Base-by-base conservation (phyloP, 164 flowering plant species). In the Annona cherimola region DNA sequence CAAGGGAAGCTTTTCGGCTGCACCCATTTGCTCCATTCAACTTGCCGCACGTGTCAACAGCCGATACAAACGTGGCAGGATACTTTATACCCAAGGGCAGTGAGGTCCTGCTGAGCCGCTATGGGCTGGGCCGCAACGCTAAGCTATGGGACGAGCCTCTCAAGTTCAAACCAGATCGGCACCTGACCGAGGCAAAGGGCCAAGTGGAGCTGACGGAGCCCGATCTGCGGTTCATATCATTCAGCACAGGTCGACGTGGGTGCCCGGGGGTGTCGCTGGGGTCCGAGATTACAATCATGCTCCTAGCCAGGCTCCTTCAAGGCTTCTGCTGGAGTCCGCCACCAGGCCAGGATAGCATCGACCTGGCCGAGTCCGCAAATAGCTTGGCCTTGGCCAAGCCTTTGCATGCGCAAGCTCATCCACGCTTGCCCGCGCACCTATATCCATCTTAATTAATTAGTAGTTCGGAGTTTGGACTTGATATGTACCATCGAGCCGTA, bases 81-180 rank as follows among this genome's bases (percentile, higher is more conserved):
- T n/a, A n/a, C n/a, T n/a, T n/a, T n/a, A n/a, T n/a, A n/a, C n/a
- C n/a, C n/a, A n/a, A n/a, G n/a, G n/a, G n/a, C n/a, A n/a, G n/a
- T n/a, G n/a, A n/a, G n/a, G n/a, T n/a, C n/a, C n/a, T n/a, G n/a
- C n/a, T n/a, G n/a, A n/a, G n/a, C n/a, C n/a, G n/a, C n/a, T n/a
- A n/a, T n/a, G n/a, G n/a, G n/a, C n/a, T n/a, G n/a, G n/a, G n/a
- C n/a, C n/a, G n/a, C n/a, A n/a, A n/a, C n/a, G n/a, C n/a, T n/a
- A n/a, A n/a, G n/a, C n/a, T n/a, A n/a, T n/a, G n/a, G n/a, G n/a
- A n/a, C n/a, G n/a, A n/a, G n/a, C n/a, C n/a, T n/a, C n/a, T n/a
- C n/a, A n/a, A n/a, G n/a, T n/a, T n/a, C n/a, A n/a, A 80, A 8
- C 91, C 89, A 0, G 84, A 84, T 40, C 84, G 88, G 3, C 86